These are phyloP conservation scores for Colletotrichum sp. DNA, from an alignment of 2,329 filamentous ascomycete species.

Conservation along the genomic window DNA sequence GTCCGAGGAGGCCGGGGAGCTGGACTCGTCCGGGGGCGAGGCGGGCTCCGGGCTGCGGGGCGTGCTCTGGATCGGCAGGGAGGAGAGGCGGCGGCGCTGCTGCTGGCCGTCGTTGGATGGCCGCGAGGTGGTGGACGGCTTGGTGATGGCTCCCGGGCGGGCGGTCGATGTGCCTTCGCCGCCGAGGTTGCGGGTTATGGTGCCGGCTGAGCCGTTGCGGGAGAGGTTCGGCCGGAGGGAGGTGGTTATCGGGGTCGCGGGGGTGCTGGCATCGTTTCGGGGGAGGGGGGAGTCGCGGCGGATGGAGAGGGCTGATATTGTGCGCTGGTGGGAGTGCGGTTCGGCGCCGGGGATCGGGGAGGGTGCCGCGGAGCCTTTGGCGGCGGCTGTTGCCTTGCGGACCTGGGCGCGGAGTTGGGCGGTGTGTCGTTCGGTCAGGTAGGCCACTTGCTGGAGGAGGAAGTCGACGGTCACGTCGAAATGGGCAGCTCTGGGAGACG, in stretches of 20 bases:
- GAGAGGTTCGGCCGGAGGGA: conserved; percentile 51
- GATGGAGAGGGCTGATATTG: conserved; percentile 60
- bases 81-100: conserved; percentile 46
- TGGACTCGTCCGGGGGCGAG: conserved; percentile 42
- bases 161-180: conserved; percentile 30
- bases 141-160: conserved; percentile 25
- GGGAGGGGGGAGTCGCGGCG: conserved; percentile 62
- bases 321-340: conserved; percentile 41
- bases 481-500: conserved; percentile 63
- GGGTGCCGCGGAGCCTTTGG: conserved; percentile 59
- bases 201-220: conserved; percentile 54
- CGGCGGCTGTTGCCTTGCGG: conserved; percentile 70
- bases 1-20: conserved; percentile 46
- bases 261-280: conserved; percentile 48
- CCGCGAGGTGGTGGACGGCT: conserved; percentile 17
- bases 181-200: conserved; percentile 32
- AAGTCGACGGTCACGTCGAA: conserved; percentile 90
- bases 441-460: conserved; percentile 90
- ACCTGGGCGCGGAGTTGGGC: conserved; percentile 91
- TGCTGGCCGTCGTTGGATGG: conserved; percentile 34
- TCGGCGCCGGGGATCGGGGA: conserved; percentile 62
- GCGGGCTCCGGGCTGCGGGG: conserved; percentile 22
- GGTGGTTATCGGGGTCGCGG: conserved; percentile 48
- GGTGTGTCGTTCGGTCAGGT: conserved; percentile 89
- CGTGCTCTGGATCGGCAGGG: conserved; percentile 43